phyloP scores from a whole-genome alignment of 164 flowering plant genomes.

The Stephania cephalantha region DNA sequence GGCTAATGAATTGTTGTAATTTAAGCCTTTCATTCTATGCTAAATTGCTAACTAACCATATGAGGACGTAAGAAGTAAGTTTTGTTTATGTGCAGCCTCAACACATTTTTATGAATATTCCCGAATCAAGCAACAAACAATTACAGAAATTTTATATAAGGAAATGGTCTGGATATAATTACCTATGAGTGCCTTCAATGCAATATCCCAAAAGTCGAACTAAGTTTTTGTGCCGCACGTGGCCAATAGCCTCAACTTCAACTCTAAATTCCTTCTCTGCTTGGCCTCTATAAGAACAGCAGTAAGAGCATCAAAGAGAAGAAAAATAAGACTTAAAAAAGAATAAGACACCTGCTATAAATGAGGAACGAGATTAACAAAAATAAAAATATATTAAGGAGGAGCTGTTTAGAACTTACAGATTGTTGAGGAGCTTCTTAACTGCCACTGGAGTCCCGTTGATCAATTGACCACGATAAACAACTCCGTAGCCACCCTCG shows the following conservation, averaged over 20 bases:
- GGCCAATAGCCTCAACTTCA: conserved; percentile 94
- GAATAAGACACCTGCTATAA: not conserved
- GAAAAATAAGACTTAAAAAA: not conserved
- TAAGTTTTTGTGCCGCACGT: conserved; percentile 85
- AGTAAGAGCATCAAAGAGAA: not conserved
- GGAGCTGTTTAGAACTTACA: conserved; percentile 40
- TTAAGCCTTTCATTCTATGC: not conserved
- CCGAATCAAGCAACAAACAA: not conserved
- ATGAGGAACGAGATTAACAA: no score
- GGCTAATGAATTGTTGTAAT: not conserved
- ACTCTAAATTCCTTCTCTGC: conserved; percentile 91
- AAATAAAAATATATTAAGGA: not conserved
- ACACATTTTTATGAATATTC: not conserved
- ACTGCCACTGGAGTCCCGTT: conserved; percentile 86
- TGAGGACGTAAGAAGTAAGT: not conserved
- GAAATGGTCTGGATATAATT: conserved; percentile 1
- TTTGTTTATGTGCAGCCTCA: not conserved
- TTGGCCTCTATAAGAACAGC: conserved; percentile 58
- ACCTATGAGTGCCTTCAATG: conserved; percentile 93
- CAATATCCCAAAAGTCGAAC: conserved; percentile 91
- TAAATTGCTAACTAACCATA: not conserved
- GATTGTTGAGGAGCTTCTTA: conserved; percentile 76
- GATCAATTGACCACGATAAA: conserved; percentile 61
- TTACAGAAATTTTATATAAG: not conserved
- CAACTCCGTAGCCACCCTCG: conserved; percentile 92